Base-by-base conservation (phyloP, 2,329 filamentous ascomycete genomes). In the Arthroderma uncinatum region DNA sequence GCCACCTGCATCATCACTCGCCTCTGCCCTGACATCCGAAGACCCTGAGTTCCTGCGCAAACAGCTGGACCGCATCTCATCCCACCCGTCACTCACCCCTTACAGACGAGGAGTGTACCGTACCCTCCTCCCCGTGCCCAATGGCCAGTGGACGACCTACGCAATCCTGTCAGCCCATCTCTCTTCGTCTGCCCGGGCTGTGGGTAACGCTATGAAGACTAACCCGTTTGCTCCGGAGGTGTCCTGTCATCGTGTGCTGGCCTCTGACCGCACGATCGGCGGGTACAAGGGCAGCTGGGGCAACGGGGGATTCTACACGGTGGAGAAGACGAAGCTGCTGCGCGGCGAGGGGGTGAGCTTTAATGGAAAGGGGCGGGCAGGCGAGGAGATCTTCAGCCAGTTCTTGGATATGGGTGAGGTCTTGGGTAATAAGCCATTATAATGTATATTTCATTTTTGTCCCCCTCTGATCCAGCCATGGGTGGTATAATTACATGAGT, bases 221-320 rank as follows among this genome's bases (percentile, higher is more conserved):
- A 95, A 95, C 67, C 89, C 89, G 0, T 94, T 92, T 65, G 89
- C 89, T 12, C 89, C 89, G 0, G 79, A 82, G 34, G 85, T 92
- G 3, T 89, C 89, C 1, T 94, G 89, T 63, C 89, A 94, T 70
- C 80, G 89, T 8, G 85, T 92, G 21, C 80, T 94, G 50, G 86
- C 87, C 4, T 84, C 82, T 40, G 84, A 84, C 54, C 84, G 87
- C 10, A 76, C 67, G 5, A 66, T 81, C 19, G 77, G 78, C 14
- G 78, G 78, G 9, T 81, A 80, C 63, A 73, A 75, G 37, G 78
- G 78, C 12, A 68, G 71, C 34, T 77, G 77, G 76, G 71, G 73
- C 25, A 73, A 74, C 57, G 67, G 73, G n/a, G 73, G 73, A 4
- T 70, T 71, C 60, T 69, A 71, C 64, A 71, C 72, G 10, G 63